A percentile compares a stretch with the other conserved stretches of the same genome.
These are phyloP conservation scores for Fusarium miscanthi DNA, from an alignment of 2,329 filamentous ascomycete genomes.

Conservation along the genomic window DNA sequence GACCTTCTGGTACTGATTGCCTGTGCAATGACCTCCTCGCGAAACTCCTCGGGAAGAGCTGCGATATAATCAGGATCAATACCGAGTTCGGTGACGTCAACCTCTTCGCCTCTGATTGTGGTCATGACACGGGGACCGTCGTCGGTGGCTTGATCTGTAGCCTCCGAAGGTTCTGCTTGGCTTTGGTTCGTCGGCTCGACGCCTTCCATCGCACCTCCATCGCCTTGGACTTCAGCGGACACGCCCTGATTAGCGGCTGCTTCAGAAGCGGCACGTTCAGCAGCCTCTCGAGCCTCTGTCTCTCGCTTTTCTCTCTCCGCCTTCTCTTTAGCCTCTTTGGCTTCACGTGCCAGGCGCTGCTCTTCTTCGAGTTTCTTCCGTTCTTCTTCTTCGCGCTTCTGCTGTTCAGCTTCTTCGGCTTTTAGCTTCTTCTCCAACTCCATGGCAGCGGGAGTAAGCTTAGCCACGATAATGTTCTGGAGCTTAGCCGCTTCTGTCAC, in stretches of 20 bases:
- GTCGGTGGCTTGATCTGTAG: constrained; percentile 38
- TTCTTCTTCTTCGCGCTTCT: constrained; percentile 66
- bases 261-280: constrained; percentile 67
- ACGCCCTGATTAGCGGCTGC: constrained; percentile 52
- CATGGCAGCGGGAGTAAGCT: constrained; percentile 85
- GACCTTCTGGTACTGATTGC: constrained; percentile 86
- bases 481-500: constrained; percentile 75
- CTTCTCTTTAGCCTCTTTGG: constrained; percentile 77
- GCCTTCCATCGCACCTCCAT: constrained; percentile 76
- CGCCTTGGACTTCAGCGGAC: constrained; percentile 16
- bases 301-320: constrained; percentile 74
- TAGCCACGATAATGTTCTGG: constrained; percentile 74
- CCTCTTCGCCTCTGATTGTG: constrained; percentile 84
- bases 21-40: constrained; percentile 94
- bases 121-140: constrained; percentile 74
- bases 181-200: constrained; percentile 67
- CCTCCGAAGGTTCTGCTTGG: constrained; percentile 46
- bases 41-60: constrained; percentile 95
- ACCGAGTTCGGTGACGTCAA: constrained; percentile 93
- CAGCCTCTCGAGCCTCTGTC: constrained; percentile 74
- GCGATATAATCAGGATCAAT: constrained; percentile 96
- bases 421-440: constrained; percentile 80
- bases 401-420: constrained; percentile 65
- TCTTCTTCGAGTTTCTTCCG: constrained; percentile 72
- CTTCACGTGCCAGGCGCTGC: constrained; percentile 73